Conservation (phyloP, 2,329 filamentous ascomycete species). For the Karstenula rhodostoma region DNA sequence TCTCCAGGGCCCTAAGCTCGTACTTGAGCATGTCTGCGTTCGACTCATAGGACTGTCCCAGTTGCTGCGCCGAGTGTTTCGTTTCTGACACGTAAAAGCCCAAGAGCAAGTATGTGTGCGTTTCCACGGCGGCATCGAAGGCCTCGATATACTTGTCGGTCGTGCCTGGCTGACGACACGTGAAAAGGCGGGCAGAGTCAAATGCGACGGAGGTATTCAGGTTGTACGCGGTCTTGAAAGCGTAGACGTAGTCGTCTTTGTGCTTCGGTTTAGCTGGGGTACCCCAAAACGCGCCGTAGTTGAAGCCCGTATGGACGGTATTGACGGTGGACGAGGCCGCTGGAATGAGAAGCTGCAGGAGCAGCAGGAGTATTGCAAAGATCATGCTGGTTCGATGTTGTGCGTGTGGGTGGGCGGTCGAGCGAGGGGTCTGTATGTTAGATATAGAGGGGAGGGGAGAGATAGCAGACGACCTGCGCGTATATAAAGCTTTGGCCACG, state of each 20-base stretch:
- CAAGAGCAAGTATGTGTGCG: constrained; percentile 40
- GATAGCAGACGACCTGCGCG: neutral
- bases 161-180: constrained; percentile 60
- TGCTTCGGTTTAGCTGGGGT: constrained; percentile 24
- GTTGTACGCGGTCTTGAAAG: constrained; percentile 33
- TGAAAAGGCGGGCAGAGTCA: constrained; percentile 74
- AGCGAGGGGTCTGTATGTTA: neutral
- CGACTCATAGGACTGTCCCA: neutral
- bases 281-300: constrained; percentile 39
- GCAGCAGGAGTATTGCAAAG: constrained; percentile 1
- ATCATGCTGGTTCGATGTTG: constrained; percentile 16
- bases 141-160: constrained; percentile 66
- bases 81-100: constrained; percentile 37
- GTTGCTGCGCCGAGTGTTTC: constrained; percentile 42
- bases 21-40: constrained; percentile 25
- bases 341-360: constrained; percentile 15
- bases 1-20: constrained; percentile 41
- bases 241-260: constrained; percentile 32
- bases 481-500: neutral
- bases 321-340: constrained; percentile 17
- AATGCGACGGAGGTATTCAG: constrained; percentile 61
- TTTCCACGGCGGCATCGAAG: constrained; percentile 45
- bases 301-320: constrained; percentile 38
- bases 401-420: neutral
- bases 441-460: neutral